Evolutionary conservation across 2,329 filamentous ascomycete species (phyloP), one percentile per base, ranked within the genome.

Genomic region (Epichloe sylvatica): DNA sequence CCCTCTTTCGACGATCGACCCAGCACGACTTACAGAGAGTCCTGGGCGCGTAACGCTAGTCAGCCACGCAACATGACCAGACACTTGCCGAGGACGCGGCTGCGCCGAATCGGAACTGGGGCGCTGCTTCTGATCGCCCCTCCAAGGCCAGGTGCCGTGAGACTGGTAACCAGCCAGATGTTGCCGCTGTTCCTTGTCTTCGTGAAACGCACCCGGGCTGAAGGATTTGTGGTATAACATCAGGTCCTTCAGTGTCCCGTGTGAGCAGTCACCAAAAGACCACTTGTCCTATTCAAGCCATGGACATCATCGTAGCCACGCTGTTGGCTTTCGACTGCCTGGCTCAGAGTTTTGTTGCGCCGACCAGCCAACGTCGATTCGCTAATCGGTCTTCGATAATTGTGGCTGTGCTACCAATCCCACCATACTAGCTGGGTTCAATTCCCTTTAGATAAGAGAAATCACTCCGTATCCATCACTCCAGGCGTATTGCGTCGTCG

Each of bases 91-190:
- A 45, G 45, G 39, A 33, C 33, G 45, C 44, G 34, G 44, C 40
- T 47, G 36, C 35, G 38, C 36, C 45, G 49, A 41, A 51, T 44
- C 40, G 40, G 46, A 51, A 45, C 23, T 40, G 23, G 40, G 40
- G 30, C 15, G 49, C 37, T 51, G 41, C 42, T 45, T 51, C 35
- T 47, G 49, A 51, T 47, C 39, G 40, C 25, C 45, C 49, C 34
- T 40, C 45, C 35, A 40, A 41, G 33, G n/a, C 40, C 36, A 15
- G 35, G 41, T 45, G 45, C 45, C 49, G 41, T 23, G 17, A 42
- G 49, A 45, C 41, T 48, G 45, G 49, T 48, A 51, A 51, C 45
- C 45, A 45, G 49, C 46, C 49, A 48, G 49, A 48, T 47, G 49
- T n/a, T 43, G 49, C 33, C 39, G 45, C 33, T 35, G 12, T 23